Base-by-base conservation (phyloP, 176 grass and related monocot species). In the Juncus inflexus region DNA sequence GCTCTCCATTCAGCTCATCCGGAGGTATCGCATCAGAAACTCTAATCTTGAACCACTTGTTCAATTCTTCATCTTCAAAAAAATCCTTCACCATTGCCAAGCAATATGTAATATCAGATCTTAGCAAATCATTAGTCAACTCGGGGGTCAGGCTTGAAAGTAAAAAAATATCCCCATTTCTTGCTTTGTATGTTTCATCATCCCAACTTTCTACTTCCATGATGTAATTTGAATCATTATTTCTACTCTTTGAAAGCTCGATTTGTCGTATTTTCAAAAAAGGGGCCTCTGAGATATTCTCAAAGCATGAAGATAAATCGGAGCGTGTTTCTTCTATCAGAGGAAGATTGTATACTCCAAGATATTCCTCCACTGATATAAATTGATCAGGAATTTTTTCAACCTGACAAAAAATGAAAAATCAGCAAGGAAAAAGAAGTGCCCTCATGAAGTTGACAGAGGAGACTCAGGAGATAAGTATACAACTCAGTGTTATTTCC, bases 21-120 rank as follows among this genome's bases (percentile, higher is more conserved):
- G 66, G 35, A 58, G 14, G 16, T 61, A 68, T 52, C 47, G 61
- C 35, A 12, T 76, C 71, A 3, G 57, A 16, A 65, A 80, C 69
- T 64, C 77, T 86, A 36, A 89, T 75, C 56, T n/a, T 62, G 65
- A 86, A 89, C 16, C 82, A 76, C 55, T 86, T 95, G 15, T 70
- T 56, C 42, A 66, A 66, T 42, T 76, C 90, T 11, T 42, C 37
- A 63, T 40, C 9, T 40, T 40, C 19, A 35, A 70, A 70, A 58
- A 95, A 79, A 35, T 95, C 63, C 7, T 60, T 81, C 12, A 86
- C 85, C 64, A 89, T 76, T 40, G 60, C 76, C 50, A 86, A 65
- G 42, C 39, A 12, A 50, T 80, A 86, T 0, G 64, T 62, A 59
- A 50, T 4, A 2, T 42, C 43, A 49, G 67, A 42, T 42, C 12